Evolutionary conservation across 2,329 filamentous ascomycete genomes (phyloP), one percentile per base, ranked within the genome.

Genomic region (Neurospora sp.): DNA sequence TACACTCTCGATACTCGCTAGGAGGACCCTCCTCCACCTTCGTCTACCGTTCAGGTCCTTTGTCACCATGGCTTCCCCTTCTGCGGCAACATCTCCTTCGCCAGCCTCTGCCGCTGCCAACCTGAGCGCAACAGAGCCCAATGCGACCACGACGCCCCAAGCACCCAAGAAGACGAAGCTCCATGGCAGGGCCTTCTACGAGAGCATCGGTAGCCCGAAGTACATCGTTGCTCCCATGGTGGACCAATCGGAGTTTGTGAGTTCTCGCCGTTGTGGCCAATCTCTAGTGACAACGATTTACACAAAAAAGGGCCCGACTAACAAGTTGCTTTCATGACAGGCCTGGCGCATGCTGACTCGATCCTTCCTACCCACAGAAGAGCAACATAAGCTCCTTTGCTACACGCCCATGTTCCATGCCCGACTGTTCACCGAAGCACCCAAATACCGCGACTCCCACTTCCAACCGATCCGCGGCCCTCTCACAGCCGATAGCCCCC

Each of bases 371-470:
- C 85, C 91, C 1, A 81, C 89, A 6, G 83, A 88, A 67, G 84
- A 89, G 69, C 86, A 88, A 66, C 84, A 85, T 69, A 86, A 84
- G 28, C 83, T 98, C 40, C 87, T 98, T 66, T 92, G 93, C 67
- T 99, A 99, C 79, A 93, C 93, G 0, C 96, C 96, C 67, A 99
- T 99, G 96, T 87, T 97, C 73, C 96, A 99, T 79, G 93, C 96
- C 3, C 91, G 94, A 69, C 86, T 98, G 73, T 99, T 96, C 79
- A 85, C 86, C 66, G 91, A 97, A 73, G 89, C 87, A 11, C 82
- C 88, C 23, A 90, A 90, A 72, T 96, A 97, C 80, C 90, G 95
- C 74, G 85, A 89, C 68, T 84, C 89, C 9, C 90, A 96, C 79
- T 97, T 98, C 80, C 91, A 97, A 76, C 89, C 93, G 1, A 85